Conservation (phyloP, 805 yeast genomes). For the Candida chauliodis region DNA sequence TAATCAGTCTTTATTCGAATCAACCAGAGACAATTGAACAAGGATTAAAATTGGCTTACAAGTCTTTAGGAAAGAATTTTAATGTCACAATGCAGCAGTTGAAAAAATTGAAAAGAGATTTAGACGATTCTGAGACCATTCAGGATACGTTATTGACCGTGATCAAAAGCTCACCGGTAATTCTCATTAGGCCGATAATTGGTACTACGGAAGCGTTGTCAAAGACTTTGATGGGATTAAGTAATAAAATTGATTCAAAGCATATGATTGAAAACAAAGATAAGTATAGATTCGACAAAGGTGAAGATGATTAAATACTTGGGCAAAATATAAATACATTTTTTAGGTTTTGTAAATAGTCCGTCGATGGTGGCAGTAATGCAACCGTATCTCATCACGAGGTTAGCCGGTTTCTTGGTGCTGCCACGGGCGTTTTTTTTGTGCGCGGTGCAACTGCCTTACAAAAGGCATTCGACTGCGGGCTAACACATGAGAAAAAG, state of each 20-base stretch:
- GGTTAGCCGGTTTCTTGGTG: too few relatives aligned
- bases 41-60: conserved; percentile 75
- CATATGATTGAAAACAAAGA: conserved; percentile 58
- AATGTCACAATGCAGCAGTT: conserved; percentile 63
- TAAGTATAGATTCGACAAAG: conserved; percentile 46
- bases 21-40: conserved; percentile 72
- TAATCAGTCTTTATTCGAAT: conserved; percentile 73
- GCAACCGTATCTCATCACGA: too few relatives aligned
- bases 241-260: conserved; percentile 72
- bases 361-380: too few relatives aligned
- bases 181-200: conserved; percentile 77
- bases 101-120: conserved; percentile 53
- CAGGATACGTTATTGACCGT: conserved; percentile 65
- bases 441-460: too few relatives aligned
- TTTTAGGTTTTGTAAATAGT: too few relatives aligned
- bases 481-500: not conserved
- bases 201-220: conserved; percentile 92
- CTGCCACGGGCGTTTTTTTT: too few relatives aligned
- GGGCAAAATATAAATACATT: not conserved
- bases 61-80: conserved; percentile 65
- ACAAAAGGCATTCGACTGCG: too few relatives aligned
- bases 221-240: conserved; percentile 76
- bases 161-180: conserved; percentile 75
- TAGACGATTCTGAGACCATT: conserved; percentile 62
- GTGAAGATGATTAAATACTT: conserved; percentile 2